Evolutionary conservation across 345 rosid species (phyloP).

Genomic region (Dipteronia dyeriana): DNA sequence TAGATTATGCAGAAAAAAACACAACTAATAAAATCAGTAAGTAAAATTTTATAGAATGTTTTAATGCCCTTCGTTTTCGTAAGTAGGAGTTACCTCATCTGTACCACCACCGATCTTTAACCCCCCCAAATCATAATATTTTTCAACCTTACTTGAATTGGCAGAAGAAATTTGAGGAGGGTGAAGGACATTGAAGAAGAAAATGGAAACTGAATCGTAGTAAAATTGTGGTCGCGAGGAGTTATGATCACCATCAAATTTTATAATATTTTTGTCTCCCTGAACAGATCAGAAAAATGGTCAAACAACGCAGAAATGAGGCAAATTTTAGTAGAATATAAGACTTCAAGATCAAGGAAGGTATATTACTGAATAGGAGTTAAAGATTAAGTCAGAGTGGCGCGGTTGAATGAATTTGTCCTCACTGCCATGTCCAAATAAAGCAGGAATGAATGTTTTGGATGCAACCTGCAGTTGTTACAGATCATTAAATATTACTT

Average conservation of each 20-base stretch:
- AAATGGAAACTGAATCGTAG: slow-evolving; percentile 91
- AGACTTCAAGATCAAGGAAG: slow-evolving; percentile 13
- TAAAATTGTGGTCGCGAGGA: slow-evolving; percentile 89
- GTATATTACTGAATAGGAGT: slow-evolving; percentile 64
- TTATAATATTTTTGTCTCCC: slow-evolving; percentile 96
- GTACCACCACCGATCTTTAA: slow-evolving; percentile 51
- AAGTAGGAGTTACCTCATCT: slow-evolving; percentile 68
- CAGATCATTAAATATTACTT: slow-evolving; percentile 7
- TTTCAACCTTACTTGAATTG: slow-evolving; percentile 67
- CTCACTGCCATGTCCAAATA: slow-evolving; percentile 89
- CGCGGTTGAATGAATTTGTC: slow-evolving; percentile 90
- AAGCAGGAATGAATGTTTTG: slow-evolving; percentile 86
- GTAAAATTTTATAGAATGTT: background rate
- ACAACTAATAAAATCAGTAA: no score
- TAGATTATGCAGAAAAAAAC: no score
- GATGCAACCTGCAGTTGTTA: slow-evolving; percentile 65
- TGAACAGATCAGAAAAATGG: slow-evolving; percentile 33
- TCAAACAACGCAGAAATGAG: slow-evolving; percentile 11
- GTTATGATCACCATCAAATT: slow-evolving; percentile 96
- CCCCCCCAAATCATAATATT: slow-evolving; percentile 73
- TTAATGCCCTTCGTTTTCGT: background rate
- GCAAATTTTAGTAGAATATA: slow-evolving; percentile 10
- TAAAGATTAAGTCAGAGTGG: slow-evolving; percentile 80
- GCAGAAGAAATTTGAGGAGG: slow-evolving; percentile 71
- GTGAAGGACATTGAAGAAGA: slow-evolving; percentile 85